Evolutionary conservation across 1,139 yeast genomes (phyloP), one percentile per base, ranked within the genome.

Genomic region (Protomyces arabidopsidicola): DNA sequence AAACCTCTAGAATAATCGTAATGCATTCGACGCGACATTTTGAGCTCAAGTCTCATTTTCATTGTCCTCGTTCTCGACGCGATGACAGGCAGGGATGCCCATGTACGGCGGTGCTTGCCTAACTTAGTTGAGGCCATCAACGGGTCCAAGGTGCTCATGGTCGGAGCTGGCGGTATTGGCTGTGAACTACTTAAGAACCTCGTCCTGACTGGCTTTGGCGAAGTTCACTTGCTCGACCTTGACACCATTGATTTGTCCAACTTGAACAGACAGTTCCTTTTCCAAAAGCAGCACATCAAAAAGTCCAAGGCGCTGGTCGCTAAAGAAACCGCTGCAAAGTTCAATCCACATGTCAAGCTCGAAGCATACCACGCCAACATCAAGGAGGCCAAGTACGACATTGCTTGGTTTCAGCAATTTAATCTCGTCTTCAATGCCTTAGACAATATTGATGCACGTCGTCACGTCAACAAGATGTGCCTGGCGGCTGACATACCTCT

Each of bases 151-250:
- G 90, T 93, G 22, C 78, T 95, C 55, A 79, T 95, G 78, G 97
- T 95, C 0, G 98, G 99, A 2, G 97, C 98, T 0, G 99, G 99
- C 35, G 99, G 99, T n/a, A 91, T 95, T 68, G 99, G 99, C 3
- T 95, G 98, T 74, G 99, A 95, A 74, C 78, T 95, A 51, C 78
- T 95, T 66, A 95, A 95, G 73, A 89, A 95, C 72, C 78, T 95
- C 61, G 85, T 90, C 6, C 76, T 91, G 68, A 81, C 90, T 69
- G 96, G 96, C 2, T 87, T 88, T 70, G 95, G 95, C 2, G 95
- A 89, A 71, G 87, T 95, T 64, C 97, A 91, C 71, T 82, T 95
- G 34, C 95, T 91, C 22, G 99, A 95, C 74, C 79, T 95, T 65
- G 99, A 95, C 74, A 93, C 98, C 3, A 89, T 95, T 69, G 97